Evolutionary conservation across 306 rosid genomes (phyloP).

Genomic region (Trifolium fragiferum): DNA sequence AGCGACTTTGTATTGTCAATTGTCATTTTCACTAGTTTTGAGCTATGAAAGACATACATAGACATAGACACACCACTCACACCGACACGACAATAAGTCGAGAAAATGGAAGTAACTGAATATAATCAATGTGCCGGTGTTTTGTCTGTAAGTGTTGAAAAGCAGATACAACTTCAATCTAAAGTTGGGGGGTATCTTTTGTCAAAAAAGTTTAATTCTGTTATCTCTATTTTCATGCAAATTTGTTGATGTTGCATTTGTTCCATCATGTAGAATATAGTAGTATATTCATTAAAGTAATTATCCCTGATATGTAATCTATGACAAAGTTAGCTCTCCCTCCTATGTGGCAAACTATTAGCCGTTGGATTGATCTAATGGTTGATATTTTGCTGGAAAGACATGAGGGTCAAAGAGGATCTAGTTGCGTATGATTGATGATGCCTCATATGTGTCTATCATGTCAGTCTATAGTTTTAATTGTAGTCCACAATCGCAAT

Average conservation of each 20-base stretch:
- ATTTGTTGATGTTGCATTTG: constrained; percentile 26
- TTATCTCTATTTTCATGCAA: constrained; percentile 24
- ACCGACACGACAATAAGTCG: background rate
- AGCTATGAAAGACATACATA: background rate
- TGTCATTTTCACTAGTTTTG: background rate
- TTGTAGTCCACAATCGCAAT: background rate
- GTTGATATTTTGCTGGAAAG: background rate
- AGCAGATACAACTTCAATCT: too few relatives aligned
- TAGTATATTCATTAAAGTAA: too few relatives aligned
- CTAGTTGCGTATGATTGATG: background rate
- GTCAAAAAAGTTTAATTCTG: background rate
- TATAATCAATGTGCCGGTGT: background rate
- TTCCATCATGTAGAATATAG: constrained; percentile 26
- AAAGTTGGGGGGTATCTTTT: too few relatives aligned
- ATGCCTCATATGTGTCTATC: background rate
- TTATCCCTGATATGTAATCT: background rate
- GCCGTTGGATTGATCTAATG: background rate
- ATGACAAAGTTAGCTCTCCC: background rate
- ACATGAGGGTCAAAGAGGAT: background rate
- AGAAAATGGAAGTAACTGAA: background rate
- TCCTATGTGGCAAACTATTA: background rate
- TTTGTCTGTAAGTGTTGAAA: too few relatives aligned
- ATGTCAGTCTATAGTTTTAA: background rate
- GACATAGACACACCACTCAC: background rate
- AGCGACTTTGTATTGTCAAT: background rate